Conservation (phyloP, 331 rosid genomes). For the Acacia concinna region DNA sequence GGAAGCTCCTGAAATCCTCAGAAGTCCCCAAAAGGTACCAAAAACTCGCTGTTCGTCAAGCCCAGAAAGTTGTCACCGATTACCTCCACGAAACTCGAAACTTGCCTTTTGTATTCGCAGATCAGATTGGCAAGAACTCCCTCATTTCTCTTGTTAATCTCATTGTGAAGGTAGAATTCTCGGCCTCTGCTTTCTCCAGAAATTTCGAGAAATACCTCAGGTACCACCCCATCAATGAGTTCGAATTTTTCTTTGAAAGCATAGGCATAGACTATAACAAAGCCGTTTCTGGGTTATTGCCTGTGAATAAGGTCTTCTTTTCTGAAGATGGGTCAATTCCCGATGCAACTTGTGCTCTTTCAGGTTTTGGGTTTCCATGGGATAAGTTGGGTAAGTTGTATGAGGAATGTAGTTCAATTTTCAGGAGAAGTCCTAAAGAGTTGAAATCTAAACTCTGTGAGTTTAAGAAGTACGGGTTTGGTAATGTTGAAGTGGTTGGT, state of each 20-base stretch:
- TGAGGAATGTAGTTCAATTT: constrained; percentile 48
- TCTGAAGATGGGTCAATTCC: constrained; percentile 45
- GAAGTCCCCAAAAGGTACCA: constrained; percentile 46
- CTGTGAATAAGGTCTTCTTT: constrained; percentile 51
- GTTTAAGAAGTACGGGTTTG: constrained; percentile 46
- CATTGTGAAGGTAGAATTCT: constrained; percentile 37
- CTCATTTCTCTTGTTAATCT: constrained; percentile 44
- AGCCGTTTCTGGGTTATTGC: constrained; percentile 40
- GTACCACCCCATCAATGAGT: constrained; percentile 68
- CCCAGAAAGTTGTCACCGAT: constrained; percentile 56
- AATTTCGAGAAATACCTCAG: constrained; percentile 47
- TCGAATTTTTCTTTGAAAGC: constrained; percentile 71
- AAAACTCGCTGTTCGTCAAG: constrained; percentile 40
- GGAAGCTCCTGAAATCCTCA: constrained; percentile 36
- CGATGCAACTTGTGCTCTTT: constrained; percentile 48
- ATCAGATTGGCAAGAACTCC: constrained; percentile 57
- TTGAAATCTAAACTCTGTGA: constrained; percentile 39
- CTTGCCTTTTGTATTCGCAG: constrained; percentile 54
- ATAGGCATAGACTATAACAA: constrained; percentile 48
- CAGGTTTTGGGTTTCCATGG: constrained; percentile 70
- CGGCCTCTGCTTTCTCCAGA: constrained; percentile 36
- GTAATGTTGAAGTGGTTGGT: constrained; percentile 48
- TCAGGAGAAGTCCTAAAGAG: constrained; percentile 34
- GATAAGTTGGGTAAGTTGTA: constrained; percentile 58
- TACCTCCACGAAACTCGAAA: constrained; percentile 57